Evolutionary conservation across 1,284 basidiomycete genomes (phyloP).

Genomic region (Microbotryum scabiosae): DNA sequence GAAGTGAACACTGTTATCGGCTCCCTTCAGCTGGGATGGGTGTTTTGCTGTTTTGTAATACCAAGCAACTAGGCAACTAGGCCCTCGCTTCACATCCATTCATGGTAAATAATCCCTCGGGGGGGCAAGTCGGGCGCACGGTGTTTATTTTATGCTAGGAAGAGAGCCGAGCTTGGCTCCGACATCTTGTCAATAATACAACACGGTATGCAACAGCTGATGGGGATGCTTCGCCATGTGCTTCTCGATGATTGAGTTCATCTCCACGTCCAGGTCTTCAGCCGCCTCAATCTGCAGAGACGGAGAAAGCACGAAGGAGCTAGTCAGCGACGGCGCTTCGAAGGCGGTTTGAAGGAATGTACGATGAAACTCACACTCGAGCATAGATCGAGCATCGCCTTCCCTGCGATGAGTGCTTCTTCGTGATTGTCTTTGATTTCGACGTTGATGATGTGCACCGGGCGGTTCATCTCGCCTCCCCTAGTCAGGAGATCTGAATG

Average conservation of each 20-base stretch:
- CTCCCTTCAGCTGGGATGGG: too few species aligned
- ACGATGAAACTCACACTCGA: conserved; percentile 56
- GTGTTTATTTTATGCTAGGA: too few species aligned
- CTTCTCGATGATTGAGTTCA: conserved; percentile 69
- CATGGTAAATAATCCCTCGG: too few species aligned
- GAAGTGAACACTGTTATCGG: too few species aligned
- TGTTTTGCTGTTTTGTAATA: too few species aligned
- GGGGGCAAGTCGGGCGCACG: too few species aligned
- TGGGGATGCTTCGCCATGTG: conserved; percentile 90
- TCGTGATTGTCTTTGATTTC: conserved; percentile 99
- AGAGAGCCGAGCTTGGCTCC: too few species aligned
- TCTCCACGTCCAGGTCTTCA: conserved; percentile 81
- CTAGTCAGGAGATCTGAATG: conserved; percentile 69
- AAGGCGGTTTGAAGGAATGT: background rate
- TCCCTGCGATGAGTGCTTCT: conserved; percentile 90
- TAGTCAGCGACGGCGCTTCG: conserved; percentile 7
- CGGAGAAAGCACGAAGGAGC: background rate
- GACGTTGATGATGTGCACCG: conserved; percentile 94
- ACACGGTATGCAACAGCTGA: conserved; percentile 79
- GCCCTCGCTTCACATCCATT: too few species aligned
- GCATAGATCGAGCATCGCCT: conserved; percentile 89
- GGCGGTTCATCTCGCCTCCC: conserved; percentile 84
- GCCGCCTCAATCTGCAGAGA: conserved; percentile 66
- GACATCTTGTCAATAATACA: conserved; percentile 59
- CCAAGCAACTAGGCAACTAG: too few species aligned